Evolutionary conservation across 2,329 filamentous ascomycete species (phyloP).

Genomic region (Fusarium chaquense): DNA sequence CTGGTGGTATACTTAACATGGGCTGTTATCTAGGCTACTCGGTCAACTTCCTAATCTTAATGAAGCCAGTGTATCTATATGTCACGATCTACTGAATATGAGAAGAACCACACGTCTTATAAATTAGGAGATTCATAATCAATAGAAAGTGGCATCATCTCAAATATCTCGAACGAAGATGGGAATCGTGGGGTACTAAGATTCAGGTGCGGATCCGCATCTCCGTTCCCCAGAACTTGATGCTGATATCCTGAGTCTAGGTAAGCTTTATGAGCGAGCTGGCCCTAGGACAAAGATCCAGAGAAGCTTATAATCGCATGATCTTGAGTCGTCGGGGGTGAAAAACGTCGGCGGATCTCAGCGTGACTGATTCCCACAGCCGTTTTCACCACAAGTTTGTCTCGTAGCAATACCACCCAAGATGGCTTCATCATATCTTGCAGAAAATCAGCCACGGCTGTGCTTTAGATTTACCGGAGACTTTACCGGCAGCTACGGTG

Average conservation of each 20-base stretch:
- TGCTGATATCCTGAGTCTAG: neutral
- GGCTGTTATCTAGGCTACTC: neutral
- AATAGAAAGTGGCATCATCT: conserved; percentile 12
- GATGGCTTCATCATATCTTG: neutral
- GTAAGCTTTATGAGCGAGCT: neutral
- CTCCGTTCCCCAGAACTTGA: neutral
- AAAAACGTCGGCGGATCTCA: conserved; percentile 18
- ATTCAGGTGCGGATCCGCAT: conserved; percentile 25
- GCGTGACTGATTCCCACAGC: neutral
- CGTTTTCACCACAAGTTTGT: neutral
- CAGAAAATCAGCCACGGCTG: neutral
- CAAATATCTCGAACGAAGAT: conserved; percentile 15
- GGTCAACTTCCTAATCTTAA: conserved; percentile 19
- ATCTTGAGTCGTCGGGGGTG: neutral
- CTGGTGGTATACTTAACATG: neutral
- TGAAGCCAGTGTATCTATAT: fast-evolving
- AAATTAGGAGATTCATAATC: too few relatives aligned
- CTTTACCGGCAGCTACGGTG: conserved; percentile 15
- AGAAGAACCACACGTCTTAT: neutral
- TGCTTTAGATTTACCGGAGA: neutral
- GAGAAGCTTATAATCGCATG: neutral
- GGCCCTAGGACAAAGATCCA: neutral
- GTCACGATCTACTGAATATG: neutral
- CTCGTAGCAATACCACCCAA: too few relatives aligned
- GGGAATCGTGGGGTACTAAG: conserved; percentile 8